Percentiles rank a stretch among this genome's conserved stretches.
Evolutionary conservation across 2,329 filamentous ascomycete species (phyloP).

Genomic region (Fusarium subtropicale): DNA sequence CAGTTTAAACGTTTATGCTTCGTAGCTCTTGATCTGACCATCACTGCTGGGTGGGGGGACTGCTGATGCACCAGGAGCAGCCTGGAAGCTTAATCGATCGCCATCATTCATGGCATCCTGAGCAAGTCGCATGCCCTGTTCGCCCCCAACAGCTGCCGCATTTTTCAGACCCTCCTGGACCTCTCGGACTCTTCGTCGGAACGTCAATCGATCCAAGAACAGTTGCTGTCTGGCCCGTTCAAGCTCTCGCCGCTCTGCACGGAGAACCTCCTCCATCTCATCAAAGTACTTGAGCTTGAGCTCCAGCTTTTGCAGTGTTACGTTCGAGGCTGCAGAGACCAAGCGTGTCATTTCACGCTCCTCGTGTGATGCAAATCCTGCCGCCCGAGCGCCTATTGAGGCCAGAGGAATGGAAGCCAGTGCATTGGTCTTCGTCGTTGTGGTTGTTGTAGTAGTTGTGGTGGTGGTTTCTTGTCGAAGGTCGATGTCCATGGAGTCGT

Average conservation of each 20-base stretch:
- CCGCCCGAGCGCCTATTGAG: constrained; percentile 84
- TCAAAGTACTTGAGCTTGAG: constrained; percentile 96
- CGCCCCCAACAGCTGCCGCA: constrained; percentile 62
- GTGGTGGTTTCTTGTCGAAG: constrained; percentile 65
- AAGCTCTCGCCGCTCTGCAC: constrained; percentile 91
- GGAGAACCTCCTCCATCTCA: constrained; percentile 92
- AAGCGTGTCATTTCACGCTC: constrained; percentile 96
- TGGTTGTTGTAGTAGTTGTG: constrained; percentile 63
- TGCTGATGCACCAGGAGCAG: constrained; percentile 55
- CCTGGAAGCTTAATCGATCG: constrained; percentile 66
- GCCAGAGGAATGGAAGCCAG: constrained; percentile 85
- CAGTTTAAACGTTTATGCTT: constrained; percentile 55
- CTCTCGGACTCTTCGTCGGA: constrained; percentile 87
- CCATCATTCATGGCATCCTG: constrained; percentile 61
- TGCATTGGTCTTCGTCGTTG: constrained; percentile 59
- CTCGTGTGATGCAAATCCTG: constrained; percentile 92
- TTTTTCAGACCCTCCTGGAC: constrained; percentile 80
- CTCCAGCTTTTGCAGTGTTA: constrained; percentile 95
- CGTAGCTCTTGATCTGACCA: constrained; percentile 68
- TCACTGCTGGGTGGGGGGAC: constrained; percentile 67
- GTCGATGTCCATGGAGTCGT: constrained; percentile 74
- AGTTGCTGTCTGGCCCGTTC: constrained; percentile 92
- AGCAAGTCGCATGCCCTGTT: constrained; percentile 61
- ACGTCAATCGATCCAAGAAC: constrained; percentile 89
- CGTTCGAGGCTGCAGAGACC: constrained; percentile 90